Evolutionary conservation across 1,284 basidiomycete genomes (phyloP), one percentile per base, ranked within the genome.

Genomic region (Cutaneotrichosporon cavernicola): DNA sequence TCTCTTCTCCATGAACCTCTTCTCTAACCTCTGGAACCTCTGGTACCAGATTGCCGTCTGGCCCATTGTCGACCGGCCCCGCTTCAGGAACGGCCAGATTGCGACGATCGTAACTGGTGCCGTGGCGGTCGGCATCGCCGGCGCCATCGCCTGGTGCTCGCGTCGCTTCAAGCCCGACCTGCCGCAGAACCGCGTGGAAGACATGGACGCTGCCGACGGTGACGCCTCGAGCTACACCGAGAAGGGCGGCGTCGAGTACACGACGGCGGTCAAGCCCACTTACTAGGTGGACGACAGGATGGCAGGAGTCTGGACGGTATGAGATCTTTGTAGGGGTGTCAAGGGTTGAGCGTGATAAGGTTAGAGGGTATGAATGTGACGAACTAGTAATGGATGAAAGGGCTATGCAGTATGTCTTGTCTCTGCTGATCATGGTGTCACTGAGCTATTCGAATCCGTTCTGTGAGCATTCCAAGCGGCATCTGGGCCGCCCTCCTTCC

Each of bases 41-140:
- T 78, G 76, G 76, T 78, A 77, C 65, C 61, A 62, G 16, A 77
- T 77, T 53, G 74, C 70, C 18, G 61, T 67, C 5, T 78, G 73
- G 72, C 75, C 75, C 18, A 71, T 78, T n/a, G 65, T 69, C 21
- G 55, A 73, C 16, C 69, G 70, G 13, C 76, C 76, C 0, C 61
- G 58, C 34, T 78, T 77, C 71, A 57, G 66, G 18, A 76, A 75
- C 50, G 76, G 76, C 30, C 75, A 76, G 57, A 78, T 78, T 53
- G 75, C 71, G 10, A 76, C 75, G 9, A 58, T 77, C 10, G 73
- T 73, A 30, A 75, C 75, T 1, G 76, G 74, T 46, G 72, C 65
- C 22, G 67, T 43, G 0, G 34, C 65, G 36, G 64, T 73, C 10
- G 38, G 11, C 9, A 64, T 75, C 43, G 73, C 73, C 7, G 68